phyloP scores from a whole-genome alignment of 495 filamentous ascomycete genomes.

The Hypoxylon cercidicola region DNA sequence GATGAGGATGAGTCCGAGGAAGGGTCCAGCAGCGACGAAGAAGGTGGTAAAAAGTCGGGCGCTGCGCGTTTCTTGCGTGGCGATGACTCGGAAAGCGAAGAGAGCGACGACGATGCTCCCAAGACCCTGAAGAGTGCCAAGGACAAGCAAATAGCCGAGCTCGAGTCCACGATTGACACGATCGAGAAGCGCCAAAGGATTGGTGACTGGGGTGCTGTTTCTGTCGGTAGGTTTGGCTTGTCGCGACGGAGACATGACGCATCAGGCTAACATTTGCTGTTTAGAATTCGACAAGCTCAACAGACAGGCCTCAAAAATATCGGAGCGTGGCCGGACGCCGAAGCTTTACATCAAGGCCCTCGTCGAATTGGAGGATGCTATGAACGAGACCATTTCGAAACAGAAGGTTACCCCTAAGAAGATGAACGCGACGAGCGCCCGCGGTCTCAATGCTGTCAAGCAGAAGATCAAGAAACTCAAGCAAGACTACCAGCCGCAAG shows the following conservation, averaged over 20 bases:
- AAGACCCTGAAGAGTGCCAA: constrained; percentile 94
- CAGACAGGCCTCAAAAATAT: constrained; percentile 83
- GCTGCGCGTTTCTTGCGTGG: constrained; percentile 84
- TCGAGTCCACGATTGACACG: constrained; percentile 85
- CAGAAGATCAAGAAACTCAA: constrained; percentile 98
- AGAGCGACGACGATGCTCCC: constrained; percentile 83
- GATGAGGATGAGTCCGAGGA: constrained; percentile 67
- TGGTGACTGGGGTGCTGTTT: constrained; percentile 94
- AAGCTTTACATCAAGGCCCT: constrained; percentile 93
- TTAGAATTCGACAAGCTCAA: constrained; percentile 98
- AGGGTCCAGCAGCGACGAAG: constrained; percentile 72
- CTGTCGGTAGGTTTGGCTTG: constrained; percentile 71
- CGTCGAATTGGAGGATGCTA: constrained; percentile 92
- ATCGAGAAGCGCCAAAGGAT: constrained; percentile 99
- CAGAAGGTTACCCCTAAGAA: constrained; percentile 97
- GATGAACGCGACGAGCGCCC: constrained; percentile 96
- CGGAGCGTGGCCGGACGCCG: constrained; percentile 77
- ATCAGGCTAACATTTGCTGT: constrained; percentile 12
- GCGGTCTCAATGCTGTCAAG: constrained; percentile 94
- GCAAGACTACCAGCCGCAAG: constrained; percentile 87
- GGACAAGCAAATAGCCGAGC: constrained; percentile 93
- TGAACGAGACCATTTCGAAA: constrained; percentile 92
- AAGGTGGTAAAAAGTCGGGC: constrained; percentile 69
- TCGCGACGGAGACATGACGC: not conserved
- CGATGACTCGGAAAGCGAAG: constrained; percentile 78